phyloP scores from a whole-genome alignment of 306 rosid species.

The Albizia julibrissin region DNA sequence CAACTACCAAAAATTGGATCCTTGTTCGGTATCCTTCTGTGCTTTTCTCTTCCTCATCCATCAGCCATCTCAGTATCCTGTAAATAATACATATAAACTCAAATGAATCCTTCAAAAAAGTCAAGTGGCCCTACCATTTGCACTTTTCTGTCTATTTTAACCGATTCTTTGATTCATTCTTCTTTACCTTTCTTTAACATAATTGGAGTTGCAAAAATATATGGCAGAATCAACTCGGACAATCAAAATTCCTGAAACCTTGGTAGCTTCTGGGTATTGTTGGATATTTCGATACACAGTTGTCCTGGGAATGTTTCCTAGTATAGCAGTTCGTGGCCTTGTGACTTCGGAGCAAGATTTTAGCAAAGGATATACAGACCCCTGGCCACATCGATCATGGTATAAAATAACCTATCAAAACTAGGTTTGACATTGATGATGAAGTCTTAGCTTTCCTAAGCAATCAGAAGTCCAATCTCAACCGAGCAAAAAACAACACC shows the following conservation, averaged over 20 bases:
- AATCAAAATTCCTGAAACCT: constrained; percentile 74
- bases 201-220: constrained; percentile 93
- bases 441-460: constrained; percentile 46
- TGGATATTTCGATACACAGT: constrained; percentile 81
- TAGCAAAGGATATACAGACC: constrained; percentile 93
- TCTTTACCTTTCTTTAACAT: constrained; percentile 83
- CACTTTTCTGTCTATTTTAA: too few relatives aligned
- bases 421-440: constrained; percentile 23
- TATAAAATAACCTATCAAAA: constrained; percentile 25
- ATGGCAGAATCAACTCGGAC: constrained; percentile 94
- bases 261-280: constrained; percentile 88
- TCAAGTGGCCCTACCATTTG: too few relatives aligned
- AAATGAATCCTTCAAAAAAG: constrained; percentile 2
- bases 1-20: constrained; percentile 69
- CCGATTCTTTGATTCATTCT: background rate
- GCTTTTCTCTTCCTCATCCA: constrained; percentile 69
- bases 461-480: constrained; percentile 89
- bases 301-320: constrained; percentile 88
- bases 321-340: constrained; percentile 85
- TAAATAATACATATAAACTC: constrained; percentile 24
- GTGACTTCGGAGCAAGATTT: constrained; percentile 93
- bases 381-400: constrained; percentile 46
- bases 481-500: constrained; percentile 80
- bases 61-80: constrained; percentile 89
- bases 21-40: constrained; percentile 52